phyloP scores from a whole-genome alignment of 192 early-diverging fungal genomes.

The Oehlia diaphana region DNA sequence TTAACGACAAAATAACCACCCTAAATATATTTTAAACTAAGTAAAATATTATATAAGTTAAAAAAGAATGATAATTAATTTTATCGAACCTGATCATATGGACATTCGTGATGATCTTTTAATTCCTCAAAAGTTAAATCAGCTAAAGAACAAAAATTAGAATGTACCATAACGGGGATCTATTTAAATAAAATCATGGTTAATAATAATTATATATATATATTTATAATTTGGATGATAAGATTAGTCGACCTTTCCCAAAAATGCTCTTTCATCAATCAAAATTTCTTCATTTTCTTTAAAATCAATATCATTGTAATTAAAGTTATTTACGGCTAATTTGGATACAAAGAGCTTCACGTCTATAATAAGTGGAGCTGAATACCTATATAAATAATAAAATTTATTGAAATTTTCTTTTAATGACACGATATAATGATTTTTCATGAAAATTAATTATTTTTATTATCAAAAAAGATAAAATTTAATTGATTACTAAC shows the following conservation, averaged over 20 bases:
- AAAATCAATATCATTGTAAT: background rate
- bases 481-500: constrained; percentile 29
- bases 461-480: too few relatives aligned
- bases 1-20: constrained; percentile 99
- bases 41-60: background rate
- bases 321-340: background rate
- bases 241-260: constrained; percentile 65
- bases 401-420: too few relatives aligned
- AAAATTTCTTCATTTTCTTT: constrained; percentile 46
- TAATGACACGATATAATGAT: too few relatives aligned
- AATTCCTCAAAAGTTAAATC: constrained; percentile 70
- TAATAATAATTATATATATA: too few relatives aligned
- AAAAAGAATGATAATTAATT: too few relatives aligned
- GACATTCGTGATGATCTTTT: constrained; percentile 85
- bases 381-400: background rate
- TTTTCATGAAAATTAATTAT: too few relatives aligned
- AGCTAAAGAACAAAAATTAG: constrained; percentile 83
- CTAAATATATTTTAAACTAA: constrained; percentile 45
- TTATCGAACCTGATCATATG: constrained; percentile 50
- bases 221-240: too few relatives aligned
- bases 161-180: constrained; percentile 95
- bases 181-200: background rate
- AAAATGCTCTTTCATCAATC: constrained; percentile 59
- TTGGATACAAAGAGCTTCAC: background rate
- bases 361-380: background rate